phyloP scores from a whole-genome alignment of 768 basidiomycete genomes.

The Gyrodon lividus region DNA sequence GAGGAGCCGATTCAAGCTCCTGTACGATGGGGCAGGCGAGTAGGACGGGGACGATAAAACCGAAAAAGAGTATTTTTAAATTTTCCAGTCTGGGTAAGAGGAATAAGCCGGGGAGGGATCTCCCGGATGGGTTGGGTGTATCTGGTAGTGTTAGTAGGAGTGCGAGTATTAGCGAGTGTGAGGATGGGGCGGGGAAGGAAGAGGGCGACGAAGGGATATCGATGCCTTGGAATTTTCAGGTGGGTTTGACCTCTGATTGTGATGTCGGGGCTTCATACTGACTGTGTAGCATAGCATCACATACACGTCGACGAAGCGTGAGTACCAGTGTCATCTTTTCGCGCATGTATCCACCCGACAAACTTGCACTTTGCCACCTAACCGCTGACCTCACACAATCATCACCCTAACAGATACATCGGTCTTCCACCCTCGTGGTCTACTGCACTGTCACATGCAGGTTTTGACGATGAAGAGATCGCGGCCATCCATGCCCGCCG shows the following conservation, averaged over 20 bases:
- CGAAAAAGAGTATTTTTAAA: slow-evolving; percentile 36
- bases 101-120: slow-evolving; percentile 32
- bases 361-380: neutral
- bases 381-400: neutral
- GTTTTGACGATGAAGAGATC: slow-evolving; percentile 71
- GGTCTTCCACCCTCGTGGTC: slow-evolving; percentile 79
- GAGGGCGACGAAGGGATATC: slow-evolving; percentile 63
- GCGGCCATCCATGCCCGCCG: slow-evolving; percentile 50
- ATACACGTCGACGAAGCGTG: slow-evolving; percentile 79
- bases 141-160: slow-evolving; percentile 11
- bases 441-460: slow-evolving; percentile 54
- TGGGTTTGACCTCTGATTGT: slow-evolving; percentile 20
- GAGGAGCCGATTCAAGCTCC: slow-evolving; percentile 18
- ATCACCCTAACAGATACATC: slow-evolving; percentile 40
- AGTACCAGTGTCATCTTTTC: slow-evolving; percentile 20
- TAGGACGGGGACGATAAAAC: slow-evolving; percentile 10
- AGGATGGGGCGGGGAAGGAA: neutral
- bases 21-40: slow-evolving; percentile 8
- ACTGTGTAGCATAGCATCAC: slow-evolving; percentile 51
- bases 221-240: slow-evolving; percentile 75
- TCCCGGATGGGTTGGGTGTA: slow-evolving; percentile 21
- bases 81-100: slow-evolving; percentile 34
- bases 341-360: slow-evolving; percentile 1
- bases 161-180: slow-evolving; percentile 15
- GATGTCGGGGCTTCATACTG: neutral